These are phyloP conservation scores for Lactarius pseudohatsudake DNA, from an alignment of 768 basidiomycete genomes.

Conservation along the genomic window DNA sequence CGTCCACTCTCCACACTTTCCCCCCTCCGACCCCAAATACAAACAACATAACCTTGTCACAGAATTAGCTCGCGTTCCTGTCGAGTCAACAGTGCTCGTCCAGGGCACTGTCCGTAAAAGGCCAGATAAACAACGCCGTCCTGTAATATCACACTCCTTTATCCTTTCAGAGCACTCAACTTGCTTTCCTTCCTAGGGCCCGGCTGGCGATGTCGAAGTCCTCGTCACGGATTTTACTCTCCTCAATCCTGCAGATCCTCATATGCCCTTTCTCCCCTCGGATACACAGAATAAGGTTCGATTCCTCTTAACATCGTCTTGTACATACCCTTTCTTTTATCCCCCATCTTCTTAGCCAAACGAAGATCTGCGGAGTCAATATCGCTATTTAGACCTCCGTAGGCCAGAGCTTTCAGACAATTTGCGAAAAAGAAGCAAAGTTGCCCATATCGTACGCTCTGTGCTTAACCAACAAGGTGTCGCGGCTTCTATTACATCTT, in stretches of 20 bases:
- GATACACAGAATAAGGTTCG: constrained; percentile 73
- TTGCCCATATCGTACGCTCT: constrained; percentile 75
- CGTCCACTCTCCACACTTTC: constrained; percentile 41
- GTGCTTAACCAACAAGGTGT: constrained; percentile 72
- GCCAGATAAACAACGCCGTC: constrained; percentile 59
- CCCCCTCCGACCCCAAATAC: constrained; percentile 19
- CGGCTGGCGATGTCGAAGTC: constrained; percentile 79
- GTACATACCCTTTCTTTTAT: constrained; percentile 6
- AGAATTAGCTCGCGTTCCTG: constrained; percentile 59
- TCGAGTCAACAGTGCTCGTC: constrained; percentile 77
- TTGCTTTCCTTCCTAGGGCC: constrained; percentile 41
- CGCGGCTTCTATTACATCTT: constrained; percentile 31
- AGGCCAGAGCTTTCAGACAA: constrained; percentile 72
- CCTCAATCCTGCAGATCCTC: constrained; percentile 72
- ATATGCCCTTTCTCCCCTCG: constrained; percentile 84
- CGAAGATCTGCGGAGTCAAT: constrained; percentile 81
- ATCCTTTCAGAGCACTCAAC: constrained; percentile 11
- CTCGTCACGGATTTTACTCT: constrained; percentile 65
- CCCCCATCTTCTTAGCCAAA: constrained; percentile 54
- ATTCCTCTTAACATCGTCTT: constrained; percentile 18
- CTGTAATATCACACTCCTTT: constrained; percentile 39
- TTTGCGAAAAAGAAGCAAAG: constrained; percentile 75
- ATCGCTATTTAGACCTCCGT: constrained; percentile 88
- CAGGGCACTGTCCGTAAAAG: constrained; percentile 69
- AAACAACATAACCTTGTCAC: constrained; percentile 36